Base-by-base conservation (phyloP, 2,329 filamentous ascomycete genomes). In the Fusarium sacchari region DNA sequence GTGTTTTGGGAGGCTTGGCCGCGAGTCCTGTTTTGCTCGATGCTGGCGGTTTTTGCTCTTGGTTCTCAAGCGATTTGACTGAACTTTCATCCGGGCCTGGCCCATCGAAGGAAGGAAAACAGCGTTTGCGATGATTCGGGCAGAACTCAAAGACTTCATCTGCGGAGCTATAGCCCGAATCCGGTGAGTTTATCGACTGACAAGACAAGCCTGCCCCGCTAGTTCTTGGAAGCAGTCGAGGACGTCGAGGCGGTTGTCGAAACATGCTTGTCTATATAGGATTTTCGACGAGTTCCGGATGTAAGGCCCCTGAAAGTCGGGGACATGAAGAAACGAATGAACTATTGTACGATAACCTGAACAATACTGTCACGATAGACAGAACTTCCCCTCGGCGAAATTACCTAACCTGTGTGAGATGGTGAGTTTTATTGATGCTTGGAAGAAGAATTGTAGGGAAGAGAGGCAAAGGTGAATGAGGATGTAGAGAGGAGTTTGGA, bases 161-260 rank as follows among this genome's bases (percentile, higher is more conserved):
- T 37, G 69, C 44, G 30, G 80, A 80, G 39, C 70, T 67, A 55
- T 82, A 82, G 22, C 77, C 79, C 24, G 80, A 80, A 43, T 80
- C 80, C 22, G 67, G 56, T 7, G 76, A 75, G 50, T 75, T 80
- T 32, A 57, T 20, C 17, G 58, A 40, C 20, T 66, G 60, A 26
- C 49, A 49, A 36, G 56, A 52, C 28, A 47, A 52, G 24, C 60
- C 62, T 43, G 37, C 39, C 26, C 62, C 55, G 12, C 40, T 52
- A 22, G 40, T 60, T 59, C 37, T 63, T 61, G 56, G 71, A 60
- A 47, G 36, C 37, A 44, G 57, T 42, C 53, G 56, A 40, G 64
- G 53, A 22, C 46, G 52, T 30, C 67, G 73, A 68, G 63, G 50
- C 36, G 67, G 61, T 17, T 63, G 42, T 44, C 46, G 49, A 60